phyloP scores from a whole-genome alignment of 768 basidiomycete species.

The Tylopilus felleus region DNA sequence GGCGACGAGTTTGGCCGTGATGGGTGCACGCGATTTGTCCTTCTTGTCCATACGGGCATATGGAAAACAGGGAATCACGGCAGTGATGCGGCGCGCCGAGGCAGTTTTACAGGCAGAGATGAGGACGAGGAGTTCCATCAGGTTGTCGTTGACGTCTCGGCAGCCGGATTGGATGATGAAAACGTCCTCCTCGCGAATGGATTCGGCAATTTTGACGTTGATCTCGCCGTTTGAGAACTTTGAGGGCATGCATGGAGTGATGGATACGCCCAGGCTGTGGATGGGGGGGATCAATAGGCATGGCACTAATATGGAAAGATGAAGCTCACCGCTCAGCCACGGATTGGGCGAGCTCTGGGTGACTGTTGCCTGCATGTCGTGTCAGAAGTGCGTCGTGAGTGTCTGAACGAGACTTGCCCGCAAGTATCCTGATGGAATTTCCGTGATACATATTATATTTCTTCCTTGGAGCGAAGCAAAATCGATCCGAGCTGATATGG shows the following conservation, averaged over 20 bases:
- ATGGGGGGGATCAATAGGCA: conserved; percentile 47
- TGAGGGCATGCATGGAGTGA: conserved; percentile 81
- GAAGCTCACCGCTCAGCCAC: conserved; percentile 95
- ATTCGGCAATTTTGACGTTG: conserved; percentile 92
- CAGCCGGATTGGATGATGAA: conserved; percentile 96
- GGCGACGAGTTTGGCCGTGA: conserved; percentile 96
- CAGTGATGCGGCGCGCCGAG: conserved; percentile 92
- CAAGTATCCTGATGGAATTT: conserved; percentile 72
- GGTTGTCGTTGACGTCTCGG: conserved; percentile 88
- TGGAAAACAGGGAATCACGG: conserved; percentile 96
- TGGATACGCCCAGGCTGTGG: conserved; percentile 81
- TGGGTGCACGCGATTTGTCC: conserved; percentile 92
- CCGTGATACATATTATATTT: conserved; percentile 67
- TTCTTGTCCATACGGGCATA: conserved; percentile 98
- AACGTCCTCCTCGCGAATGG: conserved; percentile 95
- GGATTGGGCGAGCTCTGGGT: conserved; percentile 92
- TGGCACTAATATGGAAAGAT: conserved; percentile 33
- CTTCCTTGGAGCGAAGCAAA: conserved; percentile 22
- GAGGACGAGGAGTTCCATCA: conserved; percentile 99
- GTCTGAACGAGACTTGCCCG: conserved; percentile 46
- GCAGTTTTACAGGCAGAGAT: conserved; percentile 98
- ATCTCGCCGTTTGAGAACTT: conserved; percentile 96
- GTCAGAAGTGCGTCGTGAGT: conserved; percentile 9
- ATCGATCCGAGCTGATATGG: conserved; percentile 8
- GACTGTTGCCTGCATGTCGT: conserved; percentile 79